Percentiles rank a stretch among this genome's conserved stretches.
phyloP scores from a whole-genome alignment of 2,329 filamentous ascomycete genomes.

The Achaetomium macrosporum region DNA sequence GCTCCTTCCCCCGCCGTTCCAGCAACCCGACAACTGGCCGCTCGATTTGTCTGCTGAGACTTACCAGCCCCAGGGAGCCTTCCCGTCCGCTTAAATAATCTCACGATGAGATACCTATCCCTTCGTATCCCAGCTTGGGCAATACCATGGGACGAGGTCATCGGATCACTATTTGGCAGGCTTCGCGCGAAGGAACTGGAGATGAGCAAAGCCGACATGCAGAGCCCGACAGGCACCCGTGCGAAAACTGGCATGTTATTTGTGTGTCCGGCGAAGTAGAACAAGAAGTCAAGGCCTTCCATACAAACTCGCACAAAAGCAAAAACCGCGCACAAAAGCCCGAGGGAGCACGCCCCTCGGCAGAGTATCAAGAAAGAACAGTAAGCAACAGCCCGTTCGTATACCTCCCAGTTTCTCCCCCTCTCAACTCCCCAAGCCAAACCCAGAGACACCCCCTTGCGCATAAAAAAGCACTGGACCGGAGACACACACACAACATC shows the following conservation, averaged over 20 bases:
- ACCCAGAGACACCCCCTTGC: background rate
- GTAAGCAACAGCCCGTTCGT: conserved; percentile 4
- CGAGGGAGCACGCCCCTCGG: conserved; percentile 13
- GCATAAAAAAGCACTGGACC: background rate
- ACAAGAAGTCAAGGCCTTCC: conserved; percentile 9
- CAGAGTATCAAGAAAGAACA: conserved; percentile 17
- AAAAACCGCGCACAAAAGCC: conserved; percentile 14
- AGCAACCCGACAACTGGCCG: no score
- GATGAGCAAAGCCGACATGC: background rate
- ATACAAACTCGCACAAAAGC: conserved; percentile 3
- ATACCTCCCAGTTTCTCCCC: background rate
- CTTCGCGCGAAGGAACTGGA: no score
- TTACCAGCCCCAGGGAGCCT: no score
- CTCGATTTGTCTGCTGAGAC: no score
- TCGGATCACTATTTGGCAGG: no score
- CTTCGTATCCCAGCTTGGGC: no score
- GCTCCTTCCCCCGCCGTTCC: no score
- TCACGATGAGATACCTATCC: no score
- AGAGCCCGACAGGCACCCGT: background rate
- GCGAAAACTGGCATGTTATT: conserved; percentile 17
- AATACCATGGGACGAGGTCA: no score
- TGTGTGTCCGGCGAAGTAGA: conserved; percentile 15
- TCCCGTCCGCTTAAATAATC: no score
- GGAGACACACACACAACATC: conserved; percentile 13
- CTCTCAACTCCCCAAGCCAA: background rate